Base-by-base conservation (phyloP, 192 early-diverging fungal genomes). In the Spizellomyces punctatus region DNA sequence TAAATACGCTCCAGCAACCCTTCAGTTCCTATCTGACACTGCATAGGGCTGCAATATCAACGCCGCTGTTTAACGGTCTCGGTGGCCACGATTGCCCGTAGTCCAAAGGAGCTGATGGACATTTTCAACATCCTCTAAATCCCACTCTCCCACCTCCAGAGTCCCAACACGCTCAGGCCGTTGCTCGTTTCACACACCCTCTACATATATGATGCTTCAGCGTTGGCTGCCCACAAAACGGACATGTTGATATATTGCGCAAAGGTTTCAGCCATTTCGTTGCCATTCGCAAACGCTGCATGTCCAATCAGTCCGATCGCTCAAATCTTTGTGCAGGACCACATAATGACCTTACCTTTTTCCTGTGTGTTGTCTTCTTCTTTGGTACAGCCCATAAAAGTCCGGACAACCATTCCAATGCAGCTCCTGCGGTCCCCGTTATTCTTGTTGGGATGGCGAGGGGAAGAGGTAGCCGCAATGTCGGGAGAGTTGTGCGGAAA, bases 341-440 rank as follows among this genome's bases (percentile, higher is more conserved):
- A 6, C 8, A 48, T 17, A 7, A 19, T 44, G 21, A 6, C 49
- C 43, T 68, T 83, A 87, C 83, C 82, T 95, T 94, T 76, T 92
- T 95, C 45, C 90, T 83, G 70, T 96, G 95, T 22, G 94, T 94
- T 0, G 95, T 96, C 77, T 92, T 90, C 81, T 93, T 93, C 82
- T 96, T 96, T 9, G 95, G 95, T 42, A 92, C 95, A 1, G 95
- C 93, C 78, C 85, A 88, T 58, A 95, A 75, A 48, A 93, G 82
- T 56, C 87, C 81, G 14, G 88, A 75, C n/a, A 78, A 43, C 74
- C 71, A 74, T 8, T 50, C 74, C 27, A 36, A 3, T 36, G 27
- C 27, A 36, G 27, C 27, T 36, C 27, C 27, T 3, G 27, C 27
- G 27, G 27, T 36, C 27, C 27, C 27, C 27, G 27, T 36, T 36